Evolutionary conservation across 2,329 filamentous ascomycete genomes (phyloP).

Genomic region (Bimuria novae-zelandiae): DNA sequence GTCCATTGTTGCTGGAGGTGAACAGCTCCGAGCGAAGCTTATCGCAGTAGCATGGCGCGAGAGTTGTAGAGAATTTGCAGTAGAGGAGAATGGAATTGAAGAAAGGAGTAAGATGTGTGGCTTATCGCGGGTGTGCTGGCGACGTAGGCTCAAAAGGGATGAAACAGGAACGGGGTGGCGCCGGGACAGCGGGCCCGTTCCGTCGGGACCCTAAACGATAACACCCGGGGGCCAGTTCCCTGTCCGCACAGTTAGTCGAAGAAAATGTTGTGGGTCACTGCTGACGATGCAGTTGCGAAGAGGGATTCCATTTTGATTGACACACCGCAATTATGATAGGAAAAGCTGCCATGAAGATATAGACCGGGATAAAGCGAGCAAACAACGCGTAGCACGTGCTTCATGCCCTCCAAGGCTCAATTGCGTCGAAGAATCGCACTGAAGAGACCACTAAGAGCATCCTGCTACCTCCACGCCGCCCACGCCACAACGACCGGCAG

Average conservation of each 20-base stretch:
- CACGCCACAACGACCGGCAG: not conserved
- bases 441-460: not conserved
- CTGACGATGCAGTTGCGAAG: no score
- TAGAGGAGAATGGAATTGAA: not conserved
- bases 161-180: not conserved
- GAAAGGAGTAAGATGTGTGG: not conserved
- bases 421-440: not conserved
- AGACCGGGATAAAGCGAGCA: not conserved
- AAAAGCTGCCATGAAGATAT: no score
- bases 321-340: no score
- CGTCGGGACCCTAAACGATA: not conserved
- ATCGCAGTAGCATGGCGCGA: constrained; percentile 4
- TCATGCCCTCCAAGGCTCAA: not conserved
- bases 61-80: not conserved
- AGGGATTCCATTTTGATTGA: no score
- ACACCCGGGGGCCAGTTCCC: not conserved
- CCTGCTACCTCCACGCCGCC: not conserved
- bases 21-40: not conserved
- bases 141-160: constrained; percentile 1
- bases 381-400: no score
- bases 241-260: not conserved
- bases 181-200: not conserved
- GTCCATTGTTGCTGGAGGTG: not conserved
- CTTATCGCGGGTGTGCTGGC: constrained; percentile 6
- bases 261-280: no score